Base-by-base conservation (phyloP, 371 early-diverging fungal species). In the Dichotomocladium elegans region DNA sequence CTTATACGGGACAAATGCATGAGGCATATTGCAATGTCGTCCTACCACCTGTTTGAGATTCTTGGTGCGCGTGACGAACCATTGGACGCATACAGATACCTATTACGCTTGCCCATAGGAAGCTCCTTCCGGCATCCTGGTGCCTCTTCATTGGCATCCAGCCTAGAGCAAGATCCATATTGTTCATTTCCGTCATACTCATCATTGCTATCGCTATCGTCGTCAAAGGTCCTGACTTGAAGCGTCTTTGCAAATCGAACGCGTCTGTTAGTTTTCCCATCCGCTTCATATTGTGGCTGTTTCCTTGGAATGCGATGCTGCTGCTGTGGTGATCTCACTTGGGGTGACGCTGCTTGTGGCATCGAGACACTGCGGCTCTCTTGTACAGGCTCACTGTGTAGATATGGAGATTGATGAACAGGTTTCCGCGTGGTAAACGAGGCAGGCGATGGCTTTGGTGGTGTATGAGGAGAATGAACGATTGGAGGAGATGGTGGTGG, bases 371-470 rank as follows among this genome's bases (percentile, higher is more conserved):
- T 8, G 49, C 9, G 49, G 19, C 49, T 22, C 21, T 17, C 31
- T 9, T 41, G 19, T 25, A 9, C 3, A n/a, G n/a, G n/a, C n/a
- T n/a, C n/a, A n/a, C n/a, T n/a, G 17, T 47, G 47, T 30, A 30
- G 47, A 15, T 47, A 14, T 2, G n/a, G 21, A 7, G 11, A 33
- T 3, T 33, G 45, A 15, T 26, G 34, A 25, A 54, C 46, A 28
- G 55, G 55, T 40, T 54, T 54, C 4, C 55, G 46, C 17, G 30
- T 33, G n/a, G 55, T 54, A 35, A n/a, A 34, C 22, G 47, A 29
- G 14, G n/a, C 31, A 46, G 29, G 15, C 15, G 17, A 27, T 22
- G n/a, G 30, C 15, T 46, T 26, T 25, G 45, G 14, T 45, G 8
- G 14, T 46, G 19, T 17, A 21, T 19, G n/a, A 27, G 47, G 25